Evolutionary conservation across 352 stramenopile species (phyloP), one percentile per base, ranked within the genome.

Genomic region (Phytophthora aleatoria): DNA sequence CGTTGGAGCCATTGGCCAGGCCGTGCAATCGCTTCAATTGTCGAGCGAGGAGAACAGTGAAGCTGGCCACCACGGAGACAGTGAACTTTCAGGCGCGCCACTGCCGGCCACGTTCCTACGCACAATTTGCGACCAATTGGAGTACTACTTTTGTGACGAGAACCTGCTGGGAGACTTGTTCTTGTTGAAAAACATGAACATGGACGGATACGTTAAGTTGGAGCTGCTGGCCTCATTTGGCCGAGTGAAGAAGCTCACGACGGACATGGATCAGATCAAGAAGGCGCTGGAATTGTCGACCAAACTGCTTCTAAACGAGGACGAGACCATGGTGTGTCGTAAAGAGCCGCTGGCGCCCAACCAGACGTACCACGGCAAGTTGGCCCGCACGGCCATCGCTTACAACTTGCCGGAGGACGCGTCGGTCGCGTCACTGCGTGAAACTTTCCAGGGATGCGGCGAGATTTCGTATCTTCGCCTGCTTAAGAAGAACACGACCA

Each of bases 71-170:
- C 41, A 51, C 12, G 36, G 6, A 27, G 69, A 71, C 6, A 53
- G 38, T 2, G 74, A 71, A 16, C 11, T 68, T 1, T 35, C 60
- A 5, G 73, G 67, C 16, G 85, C 71, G 0, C 73, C 82, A 27
- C 60, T 93, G 48, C 87, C 87, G 1, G 87, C 87, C 5, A 95
- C 87, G 10, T 95, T 95, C 60, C 63, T 95, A 43, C 74, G 82
- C 36, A 94, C 87, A 60, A 92, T 95, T 64, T 95, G 87, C 57
- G 87, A 95, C 61, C 87, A 95, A 61, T 69, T 95, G 54, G 87
- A 95, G 68, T 94, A 90, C 68, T 95, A 95, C 66, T 95, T 95
- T 56, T 95, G 87, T 59, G 87, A 95, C 55, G 87, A 95, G 48
- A 95, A 95, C 75, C 61, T 95, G 38, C 80, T 94, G 4, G 85